Evolutionary conservation across 108 stramenopile species (phyloP), one percentile per base, ranked within the genome.

Genomic region (Mediolabrus comicus): DNA sequence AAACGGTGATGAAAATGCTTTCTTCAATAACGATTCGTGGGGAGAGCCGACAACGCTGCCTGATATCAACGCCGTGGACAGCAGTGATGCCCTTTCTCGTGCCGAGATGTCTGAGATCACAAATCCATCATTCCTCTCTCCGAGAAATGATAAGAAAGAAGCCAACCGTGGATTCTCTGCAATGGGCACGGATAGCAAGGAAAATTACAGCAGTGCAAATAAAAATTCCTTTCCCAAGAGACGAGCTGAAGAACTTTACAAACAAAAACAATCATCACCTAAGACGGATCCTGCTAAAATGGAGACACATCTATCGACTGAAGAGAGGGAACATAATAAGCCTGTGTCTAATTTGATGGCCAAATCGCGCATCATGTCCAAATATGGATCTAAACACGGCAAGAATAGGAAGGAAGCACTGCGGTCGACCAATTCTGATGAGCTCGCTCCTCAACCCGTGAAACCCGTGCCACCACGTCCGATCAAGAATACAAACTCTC

Each of bases 321-420:
- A 41, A 29, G 51, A 61, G 38, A 34, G 4, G 2, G 38, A 59
- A 9, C 54, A 34, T 9, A 59, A 61, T 12, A 31, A 67, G 28
- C 13, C 25, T 22, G 39, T 12, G 29, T 36, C 57, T 25, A 28
- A 59, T 31, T 53, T 33, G 24, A 46, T 46, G 14, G 69, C 72
- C 26, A 79, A 79, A 33, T 69, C 73, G 13, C 73, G 78, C 12
- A 79, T 75, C 31, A 34, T 75, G 51, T 62, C 68, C 10, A 79
- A 71, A 30, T 75, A 49, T 22, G 46, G 68, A 39, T 62, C 68
- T 8, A 79, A 71, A 30, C 70, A 49, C 46, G 46, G 68, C 30
- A 75, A 65, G 46, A 69, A 55, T 36, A 74, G 78, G 29, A 79
- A 59, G 53, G 53, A 4, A 4, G 41, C 5, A 0, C n/a, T n/a